Conservation (phyloP, 2,329 filamentous ascomycete species). For the Madurella fahalii region DNA sequence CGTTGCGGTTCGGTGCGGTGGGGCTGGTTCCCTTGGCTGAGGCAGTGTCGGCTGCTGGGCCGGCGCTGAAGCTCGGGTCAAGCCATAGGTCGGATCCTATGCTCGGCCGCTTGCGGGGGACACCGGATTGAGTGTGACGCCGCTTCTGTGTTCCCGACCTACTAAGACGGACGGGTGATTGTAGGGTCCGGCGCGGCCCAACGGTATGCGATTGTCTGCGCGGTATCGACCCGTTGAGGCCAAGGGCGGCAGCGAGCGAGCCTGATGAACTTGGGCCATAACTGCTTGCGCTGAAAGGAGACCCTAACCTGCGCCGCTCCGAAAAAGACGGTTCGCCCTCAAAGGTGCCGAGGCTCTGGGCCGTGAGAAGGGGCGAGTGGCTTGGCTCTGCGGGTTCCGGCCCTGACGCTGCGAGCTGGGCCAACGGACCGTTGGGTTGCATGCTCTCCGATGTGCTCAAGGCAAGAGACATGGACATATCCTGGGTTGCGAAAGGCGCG, state of each 20-base stretch:
- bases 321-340: conserved; percentile 30
- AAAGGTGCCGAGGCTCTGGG: conserved; percentile 22
- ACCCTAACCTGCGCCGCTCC: conserved; percentile 43
- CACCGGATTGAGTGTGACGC: conserved; percentile 45
- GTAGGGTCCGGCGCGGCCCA: conserved; percentile 46
- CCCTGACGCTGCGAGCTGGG: conserved; percentile 51
- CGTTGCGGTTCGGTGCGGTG: conserved; percentile 30
- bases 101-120: conserved; percentile 53
- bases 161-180: conserved; percentile 53
- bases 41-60: conserved; percentile 11
- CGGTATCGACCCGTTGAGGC: conserved; percentile 32
- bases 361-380: conserved; percentile 18
- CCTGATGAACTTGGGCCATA: conserved; percentile 60
- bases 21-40: conserved; percentile 27
- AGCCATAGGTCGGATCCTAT: conserved; percentile 52
- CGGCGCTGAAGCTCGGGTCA: conserved; percentile 36
- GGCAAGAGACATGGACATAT: conserved; percentile 60
- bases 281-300: conserved; percentile 54
- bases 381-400: conserved; percentile 24
- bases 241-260: conserved; percentile 40
- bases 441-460: conserved; percentile 62
- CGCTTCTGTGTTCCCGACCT: conserved; percentile 54
- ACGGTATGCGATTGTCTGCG: conserved; percentile 46
- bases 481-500: conserved; percentile 54
- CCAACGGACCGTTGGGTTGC: conserved; percentile 59